A percentile compares a stretch with the other conserved stretches of the same genome.
These are phyloP conservation scores for Novymonas esmeraldas DNA, from an alignment of 208 protist genomes.

Conservation along the genomic window DNA sequence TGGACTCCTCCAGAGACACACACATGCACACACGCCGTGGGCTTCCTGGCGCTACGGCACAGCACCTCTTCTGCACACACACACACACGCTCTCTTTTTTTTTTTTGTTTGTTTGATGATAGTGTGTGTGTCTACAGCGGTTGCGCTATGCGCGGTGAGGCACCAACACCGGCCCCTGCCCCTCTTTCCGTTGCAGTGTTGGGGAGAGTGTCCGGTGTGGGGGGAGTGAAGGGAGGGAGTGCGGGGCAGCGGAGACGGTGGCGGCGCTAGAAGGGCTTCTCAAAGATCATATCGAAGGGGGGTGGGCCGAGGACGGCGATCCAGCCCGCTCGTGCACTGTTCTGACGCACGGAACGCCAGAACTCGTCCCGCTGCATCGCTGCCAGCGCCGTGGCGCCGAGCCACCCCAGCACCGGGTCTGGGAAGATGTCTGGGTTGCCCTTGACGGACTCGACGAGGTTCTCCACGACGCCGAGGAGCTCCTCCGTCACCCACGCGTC, in stretches of 20 bases:
- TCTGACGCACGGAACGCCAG: conserved; percentile 33
- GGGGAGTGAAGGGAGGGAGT: too few relatives aligned
- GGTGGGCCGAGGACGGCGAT: conserved; percentile 60
- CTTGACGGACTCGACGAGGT: conserved; percentile 51
- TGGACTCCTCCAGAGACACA: neutral
- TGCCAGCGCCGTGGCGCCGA: conserved; percentile 45
- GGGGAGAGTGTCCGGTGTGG: too few relatives aligned
- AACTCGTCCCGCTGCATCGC: conserved; percentile 48
- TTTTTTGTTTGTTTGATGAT: too few relatives aligned
- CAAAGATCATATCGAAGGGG: conserved; percentile 30
- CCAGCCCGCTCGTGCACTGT: conserved; percentile 39
- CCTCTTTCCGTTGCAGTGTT: too few relatives aligned
- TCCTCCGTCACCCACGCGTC: conserved; percentile 87
- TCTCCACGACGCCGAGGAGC: conserved; percentile 64
- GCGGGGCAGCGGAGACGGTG: neutral
- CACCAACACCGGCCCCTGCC: too few relatives aligned
- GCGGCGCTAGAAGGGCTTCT: conserved; percentile 24
- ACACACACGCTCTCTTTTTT: too few relatives aligned
- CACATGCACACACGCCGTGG: neutral
- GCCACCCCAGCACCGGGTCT: conserved; percentile 42
- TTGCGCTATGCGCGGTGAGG: too few relatives aligned
- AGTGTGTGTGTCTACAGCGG: too few relatives aligned
- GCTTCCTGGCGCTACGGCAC: neutral
- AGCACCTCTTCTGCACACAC: too few relatives aligned
- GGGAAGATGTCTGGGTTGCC: conserved; percentile 64